Evolutionary conservation across 78 protist genomes (phyloP).

Genomic region (Dictyostelium purpureum): DNA sequence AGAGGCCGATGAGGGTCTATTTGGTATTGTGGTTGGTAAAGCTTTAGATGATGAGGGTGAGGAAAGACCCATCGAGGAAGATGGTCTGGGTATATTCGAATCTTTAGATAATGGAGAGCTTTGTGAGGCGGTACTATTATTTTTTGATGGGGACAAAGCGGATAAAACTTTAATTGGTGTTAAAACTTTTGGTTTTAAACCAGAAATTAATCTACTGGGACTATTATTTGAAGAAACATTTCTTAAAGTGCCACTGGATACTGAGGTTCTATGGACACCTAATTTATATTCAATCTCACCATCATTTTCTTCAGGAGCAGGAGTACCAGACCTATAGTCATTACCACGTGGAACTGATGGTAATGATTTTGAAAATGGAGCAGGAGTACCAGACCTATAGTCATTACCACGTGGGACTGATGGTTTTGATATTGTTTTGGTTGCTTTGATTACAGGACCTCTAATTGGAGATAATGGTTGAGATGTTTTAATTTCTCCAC

Average conservation of each 20-base stretch:
- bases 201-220: too few relatives aligned
- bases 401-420: background rate
- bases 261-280: constrained; percentile 53
- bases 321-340: constrained; percentile 14
- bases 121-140: too few relatives aligned
- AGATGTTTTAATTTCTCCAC: constrained; percentile 56
- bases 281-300: constrained; percentile 32
- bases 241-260: constrained; percentile 63
- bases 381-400: constrained; percentile 60
- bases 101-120: too few relatives aligned
- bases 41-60: too few relatives aligned
- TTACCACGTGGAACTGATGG: too few relatives aligned
- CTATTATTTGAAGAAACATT: background rate
- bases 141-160: too few relatives aligned
- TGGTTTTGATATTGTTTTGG: background rate
- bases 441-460: constrained; percentile 47
- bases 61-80: too few relatives aligned
- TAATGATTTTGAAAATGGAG: constrained; percentile 9
- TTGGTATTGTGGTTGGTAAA: too few relatives aligned
- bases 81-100: too few relatives aligned
- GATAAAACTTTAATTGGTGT: too few relatives aligned
- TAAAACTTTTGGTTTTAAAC: too few relatives aligned
- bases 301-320: background rate
- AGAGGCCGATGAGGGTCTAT: too few relatives aligned
- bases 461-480: constrained; percentile 17